These are phyloP conservation scores for Yamadazyma taylorii DNA, from an alignment of 1,139 yeast species.

Conservation along the genomic window DNA sequence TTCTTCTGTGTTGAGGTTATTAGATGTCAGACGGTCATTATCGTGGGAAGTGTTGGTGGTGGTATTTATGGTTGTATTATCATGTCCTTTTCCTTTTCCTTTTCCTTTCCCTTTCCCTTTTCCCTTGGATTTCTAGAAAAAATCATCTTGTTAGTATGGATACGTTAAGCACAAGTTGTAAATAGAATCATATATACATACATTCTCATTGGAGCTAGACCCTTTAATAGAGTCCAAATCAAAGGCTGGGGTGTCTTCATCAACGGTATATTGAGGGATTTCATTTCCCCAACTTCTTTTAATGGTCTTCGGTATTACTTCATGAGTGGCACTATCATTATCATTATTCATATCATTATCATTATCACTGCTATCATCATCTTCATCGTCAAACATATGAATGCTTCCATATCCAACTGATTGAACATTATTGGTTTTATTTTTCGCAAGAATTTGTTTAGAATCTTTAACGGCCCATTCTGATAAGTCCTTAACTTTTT, in stretches of 20 bases:
- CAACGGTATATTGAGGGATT: neutral
- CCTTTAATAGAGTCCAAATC: constrained; percentile 4
- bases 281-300: constrained; percentile 28
- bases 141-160: no score
- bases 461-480: constrained; percentile 58
- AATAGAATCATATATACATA: constrained; percentile 2
- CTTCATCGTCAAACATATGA: constrained; percentile 22
- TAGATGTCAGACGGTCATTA: neutral
- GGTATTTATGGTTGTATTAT: no score
- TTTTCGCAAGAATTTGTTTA: constrained; percentile 21
- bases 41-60: no score
- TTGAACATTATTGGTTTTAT: constrained; percentile 22
- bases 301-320: constrained; percentile 21
- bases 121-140: neutral
- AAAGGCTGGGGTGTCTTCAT: neutral
- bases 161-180: no score
- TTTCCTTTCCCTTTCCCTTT: neutral
- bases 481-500: constrained; percentile 52
- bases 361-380: constrained; percentile 11
- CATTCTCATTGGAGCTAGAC: constrained; percentile 8
- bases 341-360: constrained; percentile 10
- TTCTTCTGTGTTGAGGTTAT: constrained; percentile 4
- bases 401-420: constrained; percentile 52
- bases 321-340: constrained; percentile 5
- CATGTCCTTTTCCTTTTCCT: no score